Conservation (phyloP, 2,329 filamentous ascomycete species). For the Trichophyton verrucosum region DNA sequence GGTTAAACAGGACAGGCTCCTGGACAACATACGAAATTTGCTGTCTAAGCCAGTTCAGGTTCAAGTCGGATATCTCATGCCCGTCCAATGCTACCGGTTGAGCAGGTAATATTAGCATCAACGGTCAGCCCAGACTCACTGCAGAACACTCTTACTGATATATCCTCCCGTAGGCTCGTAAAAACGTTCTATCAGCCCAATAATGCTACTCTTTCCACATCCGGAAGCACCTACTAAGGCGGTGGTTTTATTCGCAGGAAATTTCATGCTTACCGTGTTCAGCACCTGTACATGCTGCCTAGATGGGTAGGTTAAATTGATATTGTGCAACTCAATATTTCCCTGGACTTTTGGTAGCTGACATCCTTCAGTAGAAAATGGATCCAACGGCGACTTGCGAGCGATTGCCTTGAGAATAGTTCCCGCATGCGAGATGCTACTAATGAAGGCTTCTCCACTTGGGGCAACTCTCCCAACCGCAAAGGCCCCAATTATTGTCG, state of each 20-base stretch:
- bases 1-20: slow-evolving; percentile 56
- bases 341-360: slow-evolving; percentile 22
- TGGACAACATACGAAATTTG: slow-evolving; percentile 55
- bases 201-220: slow-evolving; percentile 38
- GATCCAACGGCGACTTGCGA: slow-evolving; percentile 33
- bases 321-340: slow-evolving; percentile 24
- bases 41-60: slow-evolving; percentile 50
- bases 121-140: not conserved
- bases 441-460: slow-evolving; percentile 44
- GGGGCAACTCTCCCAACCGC: slow-evolving; percentile 47
- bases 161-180: slow-evolving; percentile 50
- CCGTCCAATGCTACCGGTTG: slow-evolving; percentile 67
- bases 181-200: slow-evolving; percentile 38
- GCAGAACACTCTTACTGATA: not conserved
- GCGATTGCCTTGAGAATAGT: slow-evolving; percentile 3
- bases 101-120: slow-evolving; percentile 34
- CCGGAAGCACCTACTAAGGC: slow-evolving; percentile 54
- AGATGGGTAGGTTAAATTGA: slow-evolving; percentile 38
- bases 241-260: slow-evolving; percentile 71
- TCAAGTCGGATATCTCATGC: slow-evolving; percentile 59
- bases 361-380: slow-evolving; percentile 16
- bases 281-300: slow-evolving; percentile 22
- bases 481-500: slow-evolving; percentile 37
- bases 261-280: slow-evolving; percentile 41
- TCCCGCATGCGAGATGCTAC: slow-evolving; percentile 33